A percentile compares a stretch with the other conserved stretches of the same genome.
Conservation (phyloP, 2,329 filamentous ascomycete genomes). For the Furcasterigmium sp. region DNA sequence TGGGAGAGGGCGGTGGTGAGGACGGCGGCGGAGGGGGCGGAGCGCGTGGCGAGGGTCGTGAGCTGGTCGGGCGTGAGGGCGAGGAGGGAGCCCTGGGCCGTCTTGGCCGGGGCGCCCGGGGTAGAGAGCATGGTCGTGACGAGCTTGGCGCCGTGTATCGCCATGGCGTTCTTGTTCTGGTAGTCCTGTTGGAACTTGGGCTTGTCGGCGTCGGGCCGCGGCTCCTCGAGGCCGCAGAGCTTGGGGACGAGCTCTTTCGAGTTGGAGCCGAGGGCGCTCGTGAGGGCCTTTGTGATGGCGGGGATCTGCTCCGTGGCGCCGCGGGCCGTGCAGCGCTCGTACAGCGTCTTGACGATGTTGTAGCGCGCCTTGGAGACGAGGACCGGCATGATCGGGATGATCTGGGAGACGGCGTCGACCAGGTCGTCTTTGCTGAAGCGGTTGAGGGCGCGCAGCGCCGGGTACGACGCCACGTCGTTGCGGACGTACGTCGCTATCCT, state of each 20-base stretch:
- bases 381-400: constrained; percentile 66
- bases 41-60: constrained; percentile 57
- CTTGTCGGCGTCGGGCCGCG: constrained; percentile 24
- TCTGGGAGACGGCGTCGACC: constrained; percentile 63
- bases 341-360: constrained; percentile 72
- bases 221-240: constrained; percentile 41
- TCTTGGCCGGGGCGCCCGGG: constrained; percentile 60
- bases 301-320: constrained; percentile 49
- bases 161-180: constrained; percentile 53
- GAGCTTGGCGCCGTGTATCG: constrained; percentile 73
- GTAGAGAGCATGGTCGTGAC: constrained; percentile 74
- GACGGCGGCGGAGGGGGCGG: constrained; percentile 42
- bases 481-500: constrained; percentile 76
- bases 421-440: constrained; percentile 85
- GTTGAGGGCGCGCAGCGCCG: constrained; percentile 76
- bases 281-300: constrained; percentile 40
- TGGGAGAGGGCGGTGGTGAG: constrained; percentile 44
- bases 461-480: constrained; percentile 87
- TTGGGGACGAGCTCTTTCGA: constrained; percentile 42
- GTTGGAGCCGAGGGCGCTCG: constrained; percentile 41
- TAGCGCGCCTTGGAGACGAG: constrained; percentile 73
- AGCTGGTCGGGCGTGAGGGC: constrained; percentile 50
- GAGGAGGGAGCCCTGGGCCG: constrained; percentile 69
- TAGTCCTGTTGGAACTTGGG: constrained; percentile 30
- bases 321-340: constrained; percentile 75